Evolutionary conservation across 371 early-diverging fungal species (phyloP), one percentile per base, ranked within the genome.

Genomic region (Saksenaea oblongispora): DNA sequence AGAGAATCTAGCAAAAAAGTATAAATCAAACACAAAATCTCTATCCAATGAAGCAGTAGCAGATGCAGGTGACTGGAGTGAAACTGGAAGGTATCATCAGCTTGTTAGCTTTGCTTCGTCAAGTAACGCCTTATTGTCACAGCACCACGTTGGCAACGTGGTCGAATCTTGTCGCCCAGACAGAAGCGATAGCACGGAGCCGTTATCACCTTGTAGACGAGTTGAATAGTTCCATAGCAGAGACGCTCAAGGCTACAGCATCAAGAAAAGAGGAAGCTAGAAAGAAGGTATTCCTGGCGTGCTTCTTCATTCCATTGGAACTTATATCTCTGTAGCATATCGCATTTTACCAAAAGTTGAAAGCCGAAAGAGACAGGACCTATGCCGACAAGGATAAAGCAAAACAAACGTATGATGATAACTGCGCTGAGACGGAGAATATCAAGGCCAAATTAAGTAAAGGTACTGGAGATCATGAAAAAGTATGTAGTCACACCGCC

Each of bases 331-430:
- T 67, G 11, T 67, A 91, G 91, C 91, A 93, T 70, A 70, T 87
- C 14, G 61, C 72, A 3, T 94, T 93, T 59, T 80, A 85, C 22
- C 86, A 85, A 70, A 87, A 84, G 37, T 63, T 93, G 27, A 73
- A 79, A 15, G 58, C 77, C 0, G 93, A 92, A 44, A 72, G 89
- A 22, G 91, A 91, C 56, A 86, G 78, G 56, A 74, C 84, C 0
- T 83, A 84, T 61, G 66, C 75, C 4, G 93, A 93, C 26, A 90
- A 87, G 55, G 92, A 91, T 57, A 89, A 89, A 64, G 85, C 84
- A 47, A 79, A 74, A 44, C 88, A 89, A 61, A 59, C 84, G 1
- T 94, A 93, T 65, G 87, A 91, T 59, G 85, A 89, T 24, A 79
- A 84, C 22, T 93, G 93, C 61, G 75, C 82, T 37, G 83, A 86